These are phyloP conservation scores for Cornus kousa DNA, from an alignment of 148 eudicot genomes.

Conservation along the genomic window DNA sequence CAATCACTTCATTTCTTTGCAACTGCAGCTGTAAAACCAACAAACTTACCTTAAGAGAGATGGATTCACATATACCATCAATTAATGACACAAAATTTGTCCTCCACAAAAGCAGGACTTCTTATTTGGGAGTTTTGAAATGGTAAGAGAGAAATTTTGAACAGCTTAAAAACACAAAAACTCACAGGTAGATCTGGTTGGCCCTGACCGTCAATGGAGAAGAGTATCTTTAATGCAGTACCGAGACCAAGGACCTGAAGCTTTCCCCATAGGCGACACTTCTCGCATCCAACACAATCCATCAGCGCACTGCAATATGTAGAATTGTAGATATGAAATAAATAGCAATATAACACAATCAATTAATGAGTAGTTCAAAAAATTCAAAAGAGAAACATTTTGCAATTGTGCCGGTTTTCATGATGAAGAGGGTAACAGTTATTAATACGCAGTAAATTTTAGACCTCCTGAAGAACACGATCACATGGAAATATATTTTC, in stretches of 20 bases:
- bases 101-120: background rate
- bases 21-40: conserved; percentile 36
- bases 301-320: conserved; percentile 70
- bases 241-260: conserved; percentile 97
- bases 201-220: conserved; percentile 57
- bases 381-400: no score
- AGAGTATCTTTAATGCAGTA: conserved; percentile 86
- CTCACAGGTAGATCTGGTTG: conserved; percentile 58
- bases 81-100: background rate
- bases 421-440: background rate
- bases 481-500: background rate
- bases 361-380: background rate
- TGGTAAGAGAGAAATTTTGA: background rate
- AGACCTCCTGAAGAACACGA: background rate
- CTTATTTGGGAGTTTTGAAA: background rate
- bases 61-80: conserved; percentile 4
- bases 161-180: background rate
- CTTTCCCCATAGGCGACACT: conserved; percentile 98
- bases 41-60: background rate
- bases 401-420: background rate
- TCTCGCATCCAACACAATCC: conserved; percentile 98
- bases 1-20: conserved; percentile 67
- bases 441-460: background rate
- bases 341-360: background rate
- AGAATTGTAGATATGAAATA: background rate